Base-by-base conservation (phyloP, 768 basidiomycete species). In the Holtermannia corniformis region DNA sequence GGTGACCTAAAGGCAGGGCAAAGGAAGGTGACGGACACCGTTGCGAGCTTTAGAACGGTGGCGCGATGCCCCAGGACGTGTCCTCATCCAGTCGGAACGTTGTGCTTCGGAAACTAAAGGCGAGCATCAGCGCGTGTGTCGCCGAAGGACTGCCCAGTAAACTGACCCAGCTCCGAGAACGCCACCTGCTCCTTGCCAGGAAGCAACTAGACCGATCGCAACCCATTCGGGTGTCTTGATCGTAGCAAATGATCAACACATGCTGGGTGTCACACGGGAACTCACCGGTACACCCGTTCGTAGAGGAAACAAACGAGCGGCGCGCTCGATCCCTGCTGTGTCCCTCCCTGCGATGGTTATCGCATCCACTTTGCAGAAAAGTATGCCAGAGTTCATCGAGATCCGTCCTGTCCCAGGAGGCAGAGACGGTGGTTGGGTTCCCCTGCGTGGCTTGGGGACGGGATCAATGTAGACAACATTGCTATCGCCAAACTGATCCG, bases 251-350 rank as follows among this genome's bases (percentile, higher is more conserved):
- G n/a, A 28, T 5, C 24, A 23, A 21, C 19, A 49, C 21, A 42
- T n/a, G 23, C 44, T 5, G 11, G 14, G 14, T 5, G 32, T 12
- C n/a, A 23, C 24, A 21, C 12, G 5, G 47, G 27, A 11, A 62
- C 60, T 56, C 1, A 79, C 76, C 7, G 81, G 70, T 2, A 89
- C 76, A 3, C 87, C 87, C 1, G 89, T 93, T 19, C 90, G 80
- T 22, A 87, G 79, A 3, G 90, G 89, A 64, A 92, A 85, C n/a
- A 90, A 72, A 43, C 84, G 78, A 1, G 78, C 68, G 0, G 78
- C 81, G 49, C 82, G 76, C 68, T 92, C 90, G 3, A 88, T 74
- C 2, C 82, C 83, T 1, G 68, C 59, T 0, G 61, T 58, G 57
- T 82, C 81, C 3, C 79, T 78, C 14, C 80, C 81, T 13, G 82